Base-by-base conservation (phyloP, 305 asterid species). In the Plantago coronopus region DNA sequence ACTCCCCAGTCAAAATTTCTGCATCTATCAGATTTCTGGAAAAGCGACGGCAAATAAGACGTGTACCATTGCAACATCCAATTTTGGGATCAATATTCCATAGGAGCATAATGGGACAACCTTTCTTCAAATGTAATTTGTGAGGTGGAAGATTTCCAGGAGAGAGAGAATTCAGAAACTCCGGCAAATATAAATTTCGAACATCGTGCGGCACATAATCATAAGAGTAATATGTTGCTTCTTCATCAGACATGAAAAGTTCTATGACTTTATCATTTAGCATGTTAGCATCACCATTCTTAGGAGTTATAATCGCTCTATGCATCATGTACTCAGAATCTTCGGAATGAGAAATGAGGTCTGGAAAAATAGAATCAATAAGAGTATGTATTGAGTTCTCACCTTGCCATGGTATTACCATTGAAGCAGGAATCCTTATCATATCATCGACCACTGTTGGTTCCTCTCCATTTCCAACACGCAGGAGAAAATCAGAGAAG, bases 381-480 rank as follows among this genome's bases (percentile, higher is more conserved):
- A 56, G 19, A 1, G 18, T 16, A 12, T 56, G 19, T 6, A 56
- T 37, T 3, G 47, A 56, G 11, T 34, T 1, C 3, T 34, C 27
- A 17, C 27, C 8, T 38, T 56, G 27, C 61, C 48, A 56, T 31
- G 22, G 61, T 7, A 37, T 34, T 1, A 19, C 16, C 27, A 56
- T 56, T 1, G 61, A 17, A 12, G 2, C 10, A 17, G 27, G 48
- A 17, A 56, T 17, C 12, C n/a, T 1, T 17, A 56, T 56, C 61
- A 56, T 56, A 5, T 37, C 61, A 31, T 56, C 25, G 11, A 2
- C 8, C 15, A 37, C 10, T 0, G 48, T 56, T 11, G 48, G 61
- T 5, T 56, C 61, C 11, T 56, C 61, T 31, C 48, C 48, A 19
- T 34, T n/a, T 16, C 47, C 47, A 34, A 56, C 17, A 8, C 25